A percentile compares a stretch with the other conserved stretches of the same genome.
Evolutionary conservation across 129 eudicot species (phyloP).

Genomic region (Apium graveolens): DNA sequence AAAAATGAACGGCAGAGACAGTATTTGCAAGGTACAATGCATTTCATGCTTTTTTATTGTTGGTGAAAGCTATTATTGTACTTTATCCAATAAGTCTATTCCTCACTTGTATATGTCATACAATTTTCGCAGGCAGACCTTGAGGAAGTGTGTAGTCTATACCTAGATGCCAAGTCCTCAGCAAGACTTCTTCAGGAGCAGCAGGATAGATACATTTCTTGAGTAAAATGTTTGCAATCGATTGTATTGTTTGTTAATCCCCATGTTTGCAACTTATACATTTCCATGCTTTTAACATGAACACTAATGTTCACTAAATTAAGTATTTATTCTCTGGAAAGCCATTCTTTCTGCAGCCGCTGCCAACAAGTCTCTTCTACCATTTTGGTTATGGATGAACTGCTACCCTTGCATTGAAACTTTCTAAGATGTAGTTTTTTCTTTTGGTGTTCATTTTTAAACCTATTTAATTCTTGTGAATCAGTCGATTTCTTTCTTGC

Average conservation of each 20-base stretch:
- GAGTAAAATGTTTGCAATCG: slow-evolving; percentile 10
- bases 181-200: slow-evolving; percentile 93
- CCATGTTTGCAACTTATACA: too few species aligned
- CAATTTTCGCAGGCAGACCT: slow-evolving; percentile 66
- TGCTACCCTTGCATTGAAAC: neutral
- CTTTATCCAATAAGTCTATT: neutral
- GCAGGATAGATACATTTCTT: slow-evolving; percentile 87
- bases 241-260: neutral
- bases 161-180: slow-evolving; percentile 90
- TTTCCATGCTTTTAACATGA: neutral
- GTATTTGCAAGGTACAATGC: slow-evolving; percentile 72
- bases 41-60: neutral
- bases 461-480: neutral
- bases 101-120: neutral
- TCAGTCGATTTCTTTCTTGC: neutral
- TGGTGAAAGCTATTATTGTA: neutral
- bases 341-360: neutral
- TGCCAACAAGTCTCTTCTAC: neutral
- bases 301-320: neutral
- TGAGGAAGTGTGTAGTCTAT: slow-evolving; percentile 71
- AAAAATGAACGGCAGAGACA: slow-evolving; percentile 87
- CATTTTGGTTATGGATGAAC: neutral
- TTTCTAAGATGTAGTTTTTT: rapidly evolving
- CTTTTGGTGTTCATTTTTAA: neutral
- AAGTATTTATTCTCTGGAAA: neutral